A percentile compares a stretch with the other conserved stretches of the same genome.
Evolutionary conservation across 371 early-diverging fungal species (phyloP).

Genomic region (Actinomortierella wolfii): DNA sequence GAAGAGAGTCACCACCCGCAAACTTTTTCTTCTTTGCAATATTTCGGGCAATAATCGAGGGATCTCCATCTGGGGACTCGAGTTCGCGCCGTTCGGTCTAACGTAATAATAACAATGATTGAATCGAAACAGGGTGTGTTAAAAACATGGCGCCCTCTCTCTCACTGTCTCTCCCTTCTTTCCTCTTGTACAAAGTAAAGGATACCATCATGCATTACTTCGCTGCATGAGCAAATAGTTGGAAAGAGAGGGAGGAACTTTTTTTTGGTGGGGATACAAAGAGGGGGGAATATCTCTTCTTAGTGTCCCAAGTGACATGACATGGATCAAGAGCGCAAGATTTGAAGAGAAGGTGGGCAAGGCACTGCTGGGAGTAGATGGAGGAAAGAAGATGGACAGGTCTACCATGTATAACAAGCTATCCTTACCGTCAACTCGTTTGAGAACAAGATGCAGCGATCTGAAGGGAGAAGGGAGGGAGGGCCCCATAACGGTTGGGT

Average conservation of each 20-base stretch:
- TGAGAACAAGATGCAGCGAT: constrained; percentile 60
- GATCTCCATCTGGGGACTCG: constrained; percentile 46
- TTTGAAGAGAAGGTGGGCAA: no score
- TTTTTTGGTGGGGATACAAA: no score
- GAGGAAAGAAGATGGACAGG: no score
- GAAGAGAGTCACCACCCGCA: constrained; percentile 36
- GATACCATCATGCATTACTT: not conserved
- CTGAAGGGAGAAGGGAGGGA: constrained; percentile 19
- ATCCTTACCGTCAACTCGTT: constrained; percentile 51
- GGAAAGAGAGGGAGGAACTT: not conserved
- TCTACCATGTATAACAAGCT: no score
- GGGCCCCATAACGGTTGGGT: no score
- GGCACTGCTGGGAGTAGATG: no score
- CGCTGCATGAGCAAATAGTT: not conserved
- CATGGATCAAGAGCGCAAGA: constrained; percentile 3
- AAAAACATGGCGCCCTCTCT: not conserved
- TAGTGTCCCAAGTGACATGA: no score
- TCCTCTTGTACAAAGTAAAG: no score
- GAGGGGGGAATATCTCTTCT: no score
- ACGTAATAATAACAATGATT: not conserved
- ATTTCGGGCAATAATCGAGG: constrained; percentile 45
- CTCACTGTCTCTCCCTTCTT: no score
- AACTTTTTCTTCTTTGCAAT: constrained; percentile 62
- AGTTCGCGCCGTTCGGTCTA: constrained; percentile 59
- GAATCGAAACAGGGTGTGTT: not conserved